These are phyloP conservation scores for Mycosphaerella sp. DNA, from an alignment of 2,329 filamentous ascomycete genomes.

Conservation along the genomic window DNA sequence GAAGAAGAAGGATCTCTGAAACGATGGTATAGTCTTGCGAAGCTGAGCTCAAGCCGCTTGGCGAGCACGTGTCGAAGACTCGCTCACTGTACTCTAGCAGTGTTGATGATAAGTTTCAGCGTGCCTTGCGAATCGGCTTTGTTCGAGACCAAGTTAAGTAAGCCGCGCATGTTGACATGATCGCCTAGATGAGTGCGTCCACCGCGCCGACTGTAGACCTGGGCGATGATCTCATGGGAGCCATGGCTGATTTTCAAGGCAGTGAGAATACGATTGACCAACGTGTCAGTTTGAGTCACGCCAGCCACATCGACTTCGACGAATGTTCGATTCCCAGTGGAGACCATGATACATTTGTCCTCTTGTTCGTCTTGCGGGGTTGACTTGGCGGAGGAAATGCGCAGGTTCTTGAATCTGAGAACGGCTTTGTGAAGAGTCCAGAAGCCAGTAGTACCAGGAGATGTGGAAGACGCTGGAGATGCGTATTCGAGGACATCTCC, in stretches of 20 bases:
- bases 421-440: background rate
- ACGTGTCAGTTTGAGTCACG: background rate
- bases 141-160: background rate
- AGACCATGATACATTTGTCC: slow-evolving; percentile 7
- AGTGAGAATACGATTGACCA: background rate
- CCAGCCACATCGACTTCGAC: background rate
- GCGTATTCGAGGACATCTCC: background rate
- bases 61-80: no score
- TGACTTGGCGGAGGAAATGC: background rate
- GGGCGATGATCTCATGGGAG: no score
- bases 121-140: background rate
- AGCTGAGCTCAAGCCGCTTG: no score
- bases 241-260: background rate
- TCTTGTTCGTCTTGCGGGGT: background rate
- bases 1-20: no score
- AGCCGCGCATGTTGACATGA: background rate
- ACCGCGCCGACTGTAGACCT: no score
- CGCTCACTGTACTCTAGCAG: no score
- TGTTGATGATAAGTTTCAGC: background rate
- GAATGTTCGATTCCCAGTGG: background rate
- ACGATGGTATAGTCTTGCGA: no score
- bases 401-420: slow-evolving; percentile 3
- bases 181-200: background rate
- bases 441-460: background rate
- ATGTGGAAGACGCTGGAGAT: background rate